Evolutionary conservation across 371 early-diverging fungal species (phyloP), one percentile per base, ranked within the genome.

Genomic region (Cokeromyces recurvatus): DNA sequence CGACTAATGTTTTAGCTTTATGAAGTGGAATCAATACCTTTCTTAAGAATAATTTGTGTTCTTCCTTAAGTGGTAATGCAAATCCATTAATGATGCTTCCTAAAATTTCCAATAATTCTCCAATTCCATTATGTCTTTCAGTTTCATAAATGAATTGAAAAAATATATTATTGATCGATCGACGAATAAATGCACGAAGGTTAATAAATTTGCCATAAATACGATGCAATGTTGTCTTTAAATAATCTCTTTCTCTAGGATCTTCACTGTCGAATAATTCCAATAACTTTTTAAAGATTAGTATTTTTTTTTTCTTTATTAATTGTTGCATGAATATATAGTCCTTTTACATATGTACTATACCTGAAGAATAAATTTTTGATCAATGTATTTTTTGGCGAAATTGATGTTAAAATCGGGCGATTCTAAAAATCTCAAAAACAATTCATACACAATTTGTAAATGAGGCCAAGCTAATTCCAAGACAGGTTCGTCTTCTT

Each of bases 71-170:
- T 23, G 98, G 98, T 32, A 95, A 71, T 0, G 98, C 95, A 62
- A 97, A 97, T 14, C 98, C 98, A 60, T 97, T 97, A 70, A 97
- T 96, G 57, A 97, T 96, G 60, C 94, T 94, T 43, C 98, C 98
- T 17, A 97, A 65, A 52, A 97, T 97, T 64, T 97, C 98, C 24
- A 97, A 67, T 35, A 97, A 69, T 62, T 97, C 97, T 1, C 97
- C 96, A 43, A 97, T 92, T 16, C 98, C 98, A 61, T 95, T 96
- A 67, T 95, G 96, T 40, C 91, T 61, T 62, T 95, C 97, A 36
- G 86, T 88, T 68, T 97, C 97, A 64, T 97, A 97, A 38, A 94
- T 88, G 54, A 95, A 97, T 55, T 92, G 90, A 71, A 95, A 91
- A 59, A 97, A 97, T 36, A 95, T 91, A 68, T 97, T 87, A 80